Conservation (phyloP, 2,329 filamentous ascomycete genomes). For the Nigrospora sphaerica region DNA sequence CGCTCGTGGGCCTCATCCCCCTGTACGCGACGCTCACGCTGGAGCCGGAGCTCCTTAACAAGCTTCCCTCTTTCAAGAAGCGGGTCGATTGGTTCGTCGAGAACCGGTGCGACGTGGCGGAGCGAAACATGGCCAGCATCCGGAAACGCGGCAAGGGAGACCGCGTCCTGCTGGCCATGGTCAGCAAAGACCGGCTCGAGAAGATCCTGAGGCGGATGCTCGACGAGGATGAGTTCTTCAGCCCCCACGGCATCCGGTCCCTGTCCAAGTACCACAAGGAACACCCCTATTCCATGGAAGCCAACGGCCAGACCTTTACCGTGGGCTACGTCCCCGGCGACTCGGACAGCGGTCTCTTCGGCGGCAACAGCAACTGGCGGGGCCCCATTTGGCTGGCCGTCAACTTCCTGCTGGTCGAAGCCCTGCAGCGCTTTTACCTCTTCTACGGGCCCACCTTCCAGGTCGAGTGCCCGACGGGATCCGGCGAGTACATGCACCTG, state of each 20-base stretch:
- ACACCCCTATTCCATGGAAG: slow-evolving; percentile 88
- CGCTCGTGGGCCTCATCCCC: slow-evolving; percentile 87
- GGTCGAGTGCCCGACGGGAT: slow-evolving; percentile 90
- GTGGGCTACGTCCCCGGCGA: slow-evolving; percentile 92
- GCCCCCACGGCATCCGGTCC: slow-evolving; percentile 83
- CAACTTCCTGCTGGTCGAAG: slow-evolving; percentile 91
- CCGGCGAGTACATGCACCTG: slow-evolving; percentile 90
- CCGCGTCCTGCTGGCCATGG: slow-evolving; percentile 78
- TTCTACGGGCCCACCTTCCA: slow-evolving; percentile 87
- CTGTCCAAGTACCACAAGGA: slow-evolving; percentile 88
- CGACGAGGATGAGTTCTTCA: slow-evolving; percentile 88
- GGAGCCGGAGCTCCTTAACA: slow-evolving; percentile 89
- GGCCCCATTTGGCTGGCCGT: slow-evolving; percentile 94
- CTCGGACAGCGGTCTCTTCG: slow-evolving; percentile 90
- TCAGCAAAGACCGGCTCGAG: slow-evolving; percentile 86
- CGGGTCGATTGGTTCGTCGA: slow-evolving; percentile 91
- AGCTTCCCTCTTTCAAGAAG: slow-evolving; percentile 87
- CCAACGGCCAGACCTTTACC: slow-evolving; percentile 82
- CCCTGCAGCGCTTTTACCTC: slow-evolving; percentile 89
- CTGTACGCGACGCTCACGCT: slow-evolving; percentile 88
- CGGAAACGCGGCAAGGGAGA: slow-evolving; percentile 84
- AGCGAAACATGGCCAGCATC: slow-evolving; percentile 93
- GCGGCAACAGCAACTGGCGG: slow-evolving; percentile 97
- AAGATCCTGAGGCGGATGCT: slow-evolving; percentile 89
- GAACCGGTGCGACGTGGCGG: slow-evolving; percentile 77